These are phyloP conservation scores for Talaromyces islandicus DNA, from an alignment of 2,329 filamentous ascomycete genomes.

Conservation along the genomic window DNA sequence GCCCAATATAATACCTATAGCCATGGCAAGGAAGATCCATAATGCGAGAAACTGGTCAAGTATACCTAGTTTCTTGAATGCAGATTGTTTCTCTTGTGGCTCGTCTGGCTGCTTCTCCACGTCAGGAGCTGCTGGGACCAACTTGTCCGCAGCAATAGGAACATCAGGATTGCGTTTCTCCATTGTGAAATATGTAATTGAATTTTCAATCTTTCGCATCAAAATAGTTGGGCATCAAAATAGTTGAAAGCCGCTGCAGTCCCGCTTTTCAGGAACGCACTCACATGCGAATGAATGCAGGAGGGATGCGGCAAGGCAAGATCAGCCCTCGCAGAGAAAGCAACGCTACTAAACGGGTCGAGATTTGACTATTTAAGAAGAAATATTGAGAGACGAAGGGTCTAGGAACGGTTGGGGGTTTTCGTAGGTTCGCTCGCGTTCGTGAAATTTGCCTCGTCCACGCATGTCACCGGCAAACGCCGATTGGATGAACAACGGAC, in stretches of 20 bases:
- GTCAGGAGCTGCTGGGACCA: not conserved
- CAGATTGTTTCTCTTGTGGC: not conserved
- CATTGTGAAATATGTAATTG: not conserved
- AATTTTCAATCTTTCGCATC: not conserved
- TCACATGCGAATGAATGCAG: not conserved
- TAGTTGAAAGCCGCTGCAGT: not conserved
- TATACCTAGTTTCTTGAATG: slow-evolving; percentile 42
- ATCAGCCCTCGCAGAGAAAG: not conserved
- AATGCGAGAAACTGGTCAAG: slow-evolving; percentile 60
- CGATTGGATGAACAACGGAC: not conserved
- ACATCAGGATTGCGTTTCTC: not conserved
- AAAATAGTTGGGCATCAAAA: not conserved
- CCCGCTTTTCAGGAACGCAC: not conserved
- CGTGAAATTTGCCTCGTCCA: not conserved
- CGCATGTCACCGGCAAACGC: not conserved
- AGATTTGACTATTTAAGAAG: not conserved
- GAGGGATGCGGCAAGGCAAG: not conserved
- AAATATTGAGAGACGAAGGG: not conserved
- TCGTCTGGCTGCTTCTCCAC: not conserved
- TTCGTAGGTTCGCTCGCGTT: not conserved
- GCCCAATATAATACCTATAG: slow-evolving; percentile 66
- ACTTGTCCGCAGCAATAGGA: not conserved
- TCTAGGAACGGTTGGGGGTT: not conserved
- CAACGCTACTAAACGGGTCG: not conserved
- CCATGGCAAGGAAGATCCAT: slow-evolving; percentile 77